Conservation (phyloP, 2,329 filamentous ascomycete genomes). For the Talaromyces sp. region DNA sequence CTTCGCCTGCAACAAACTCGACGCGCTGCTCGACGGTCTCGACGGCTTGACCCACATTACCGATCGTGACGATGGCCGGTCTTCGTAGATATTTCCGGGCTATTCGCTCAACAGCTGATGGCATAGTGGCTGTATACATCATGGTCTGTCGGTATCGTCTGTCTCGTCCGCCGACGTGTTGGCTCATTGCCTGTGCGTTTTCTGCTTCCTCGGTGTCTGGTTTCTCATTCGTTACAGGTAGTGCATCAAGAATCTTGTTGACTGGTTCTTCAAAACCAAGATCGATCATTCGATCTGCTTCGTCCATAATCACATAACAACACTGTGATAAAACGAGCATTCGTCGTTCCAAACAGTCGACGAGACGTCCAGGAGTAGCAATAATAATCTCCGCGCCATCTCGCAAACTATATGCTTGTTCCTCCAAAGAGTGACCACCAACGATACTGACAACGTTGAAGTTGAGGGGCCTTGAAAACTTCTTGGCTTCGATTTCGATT, state of each 20-base stretch:
- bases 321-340: constrained; percentile 92
- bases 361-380: constrained; percentile 93
- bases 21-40: constrained; percentile 97
- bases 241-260: constrained; percentile 92
- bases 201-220: constrained; percentile 92
- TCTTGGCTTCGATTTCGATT: constrained; percentile 89
- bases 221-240: constrained; percentile 91
- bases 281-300: constrained; percentile 98
- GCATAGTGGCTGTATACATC: constrained; percentile 99
- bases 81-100: constrained; percentile 94
- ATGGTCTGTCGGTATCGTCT: constrained; percentile 87
- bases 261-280: constrained; percentile 96
- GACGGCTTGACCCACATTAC: constrained; percentile 90
- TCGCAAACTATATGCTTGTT: constrained; percentile 83
- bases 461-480: constrained; percentile 84
- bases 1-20: constrained; percentile 84
- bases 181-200: constrained; percentile 77
- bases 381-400: constrained; percentile 97
- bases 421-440: constrained; percentile 93
- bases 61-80: constrained; percentile 90
- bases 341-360: constrained; percentile 93
- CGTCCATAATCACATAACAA: constrained; percentile 98
- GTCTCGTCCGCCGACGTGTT: constrained; percentile 69
- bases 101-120: constrained; percentile 83
- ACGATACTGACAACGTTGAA: constrained; percentile 96